These are phyloP conservation scores for Metarhizium sp. DNA, from an alignment of 2,329 filamentous ascomycete species.

Conservation along the genomic window DNA sequence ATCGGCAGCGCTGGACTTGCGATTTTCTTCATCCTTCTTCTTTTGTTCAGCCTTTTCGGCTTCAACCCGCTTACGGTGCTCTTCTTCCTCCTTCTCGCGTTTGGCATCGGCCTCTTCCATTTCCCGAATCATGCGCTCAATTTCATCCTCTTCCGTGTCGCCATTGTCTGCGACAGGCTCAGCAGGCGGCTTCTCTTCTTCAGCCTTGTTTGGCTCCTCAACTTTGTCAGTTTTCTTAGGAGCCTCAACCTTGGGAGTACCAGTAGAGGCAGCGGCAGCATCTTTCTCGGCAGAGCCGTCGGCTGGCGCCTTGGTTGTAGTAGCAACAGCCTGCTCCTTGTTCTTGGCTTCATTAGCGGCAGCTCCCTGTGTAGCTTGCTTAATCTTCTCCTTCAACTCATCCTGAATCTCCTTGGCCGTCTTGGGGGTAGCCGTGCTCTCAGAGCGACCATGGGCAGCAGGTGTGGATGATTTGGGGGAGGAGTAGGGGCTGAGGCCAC, in stretches of 20 bases:
- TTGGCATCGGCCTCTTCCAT: conserved; percentile 48
- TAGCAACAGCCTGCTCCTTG: conserved; percentile 13
- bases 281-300: conserved; percentile 19
- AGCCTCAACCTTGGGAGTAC: background rate
- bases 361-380: conserved; percentile 41
- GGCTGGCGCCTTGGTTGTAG: conserved; percentile 20
- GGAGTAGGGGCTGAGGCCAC: conserved; percentile 70
- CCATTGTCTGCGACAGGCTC: conserved; percentile 24
- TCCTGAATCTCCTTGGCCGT: conserved; percentile 72
- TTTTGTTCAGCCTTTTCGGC: conserved; percentile 37
- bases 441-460: conserved; percentile 58
- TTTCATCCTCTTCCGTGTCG: conserved; percentile 42
- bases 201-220: conserved; percentile 7
- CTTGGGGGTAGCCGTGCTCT: conserved; percentile 60
- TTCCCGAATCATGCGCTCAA: conserved; percentile 52
- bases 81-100: conserved; percentile 39
- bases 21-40: conserved; percentile 37
- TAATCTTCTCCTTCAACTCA: conserved; percentile 74
- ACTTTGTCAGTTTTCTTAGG: conserved; percentile 1
- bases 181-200: conserved; percentile 17
- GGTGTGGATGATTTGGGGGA: conserved; percentile 66
- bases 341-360: conserved; percentile 17
- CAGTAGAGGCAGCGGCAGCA: background rate
- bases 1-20: conserved; percentile 39
- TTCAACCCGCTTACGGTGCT: conserved; percentile 36